Evolutionary conservation across 108 stramenopile genomes (phyloP), one percentile per base, ranked within the genome.

Genomic region (Fragilariopsis cylindrus): DNA sequence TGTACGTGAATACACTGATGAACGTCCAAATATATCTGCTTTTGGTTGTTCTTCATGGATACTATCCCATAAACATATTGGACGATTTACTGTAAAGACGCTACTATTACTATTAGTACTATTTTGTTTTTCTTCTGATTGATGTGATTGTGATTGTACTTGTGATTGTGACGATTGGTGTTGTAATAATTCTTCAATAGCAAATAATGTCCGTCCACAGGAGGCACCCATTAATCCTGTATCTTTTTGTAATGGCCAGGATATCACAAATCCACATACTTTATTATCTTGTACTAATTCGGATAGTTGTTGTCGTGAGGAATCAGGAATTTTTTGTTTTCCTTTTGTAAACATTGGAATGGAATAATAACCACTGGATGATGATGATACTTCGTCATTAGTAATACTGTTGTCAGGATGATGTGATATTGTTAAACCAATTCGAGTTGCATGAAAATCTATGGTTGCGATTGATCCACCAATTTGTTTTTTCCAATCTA

Each of bases 221-320:
- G 80, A 15, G 40, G 72, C 75, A n/a, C 76, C 84, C 79, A 74
- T 74, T 46, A 63, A 62, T 30, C 68, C 72, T 12, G 74, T 74
- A 40, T 78, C 82, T 8, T 16, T 42, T 48, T 75, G 76, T 0
- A 80, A 0, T 19, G 84, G 84, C 84, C 84, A 85, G 0, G 66
- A 57, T 7, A 85, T 79, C 40, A 85, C 78, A 11, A 85, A 57
- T 21, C 81, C 84, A 52, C 81, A 85, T 0, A 85, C 79, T 7
- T 75, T 64, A 60, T 80, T 18, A 2, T 74, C 57, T 52, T 75
- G 44, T 7, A 77, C 72, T 11, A 84, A 13, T 7, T 60, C 57
- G 0, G 72, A 56, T 58, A 84, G 3, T 42, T 72, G 11, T 9
- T 71, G 56, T 8, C 53, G 49, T 56, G 43, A 39, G 0, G 72